These are phyloP conservation scores for Stagonosporopsis chrysanthemi DNA, from an alignment of 2,329 filamentous ascomycete genomes.

Conservation along the genomic window DNA sequence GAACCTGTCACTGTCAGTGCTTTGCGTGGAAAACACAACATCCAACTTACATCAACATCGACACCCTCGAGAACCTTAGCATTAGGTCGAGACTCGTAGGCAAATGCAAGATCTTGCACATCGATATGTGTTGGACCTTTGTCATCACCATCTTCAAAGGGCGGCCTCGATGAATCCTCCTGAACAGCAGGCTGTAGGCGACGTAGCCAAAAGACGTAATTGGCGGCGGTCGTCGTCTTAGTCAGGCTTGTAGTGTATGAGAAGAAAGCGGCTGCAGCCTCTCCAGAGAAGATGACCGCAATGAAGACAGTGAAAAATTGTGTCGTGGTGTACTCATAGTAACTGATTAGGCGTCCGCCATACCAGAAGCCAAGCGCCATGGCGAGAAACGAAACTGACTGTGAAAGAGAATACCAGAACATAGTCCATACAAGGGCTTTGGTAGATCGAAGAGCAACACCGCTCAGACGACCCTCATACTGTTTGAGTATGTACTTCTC, in stretches of 20 bases:
- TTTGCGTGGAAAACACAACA: too few species aligned
- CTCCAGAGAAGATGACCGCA: slow-evolving; percentile 42
- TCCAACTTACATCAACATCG: slow-evolving; percentile 63
- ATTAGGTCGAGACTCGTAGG: slow-evolving; percentile 81
- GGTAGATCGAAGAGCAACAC: slow-evolving; percentile 64
- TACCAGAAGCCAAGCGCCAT: slow-evolving; percentile 51
- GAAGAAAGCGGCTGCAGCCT: slow-evolving; percentile 87
- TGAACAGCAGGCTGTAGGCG: slow-evolving; percentile 48
- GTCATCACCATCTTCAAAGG: slow-evolving; percentile 43
- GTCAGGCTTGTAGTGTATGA: slow-evolving; percentile 95
- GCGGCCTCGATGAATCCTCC: slow-evolving; percentile 45
- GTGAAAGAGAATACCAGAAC: slow-evolving; percentile 81
- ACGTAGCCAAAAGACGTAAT: slow-evolving; percentile 57
- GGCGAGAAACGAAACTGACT: slow-evolving; percentile 69
- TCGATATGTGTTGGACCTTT: slow-evolving; percentile 44
- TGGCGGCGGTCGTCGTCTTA: slow-evolving; percentile 88
- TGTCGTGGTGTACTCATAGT: slow-evolving; percentile 69
- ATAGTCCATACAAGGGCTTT: slow-evolving; percentile 74
- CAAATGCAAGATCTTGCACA: slow-evolving; percentile 71
- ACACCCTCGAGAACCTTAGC: slow-evolving; percentile 84
- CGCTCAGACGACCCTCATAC: slow-evolving; percentile 69
- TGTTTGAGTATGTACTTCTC: slow-evolving; percentile 79
- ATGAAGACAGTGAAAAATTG: slow-evolving; percentile 94
- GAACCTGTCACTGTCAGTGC: slow-evolving; percentile 2
- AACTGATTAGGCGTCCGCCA: slow-evolving; percentile 45